Conservation (phyloP, 2,329 filamentous ascomycete genomes). For the Neospermospora avenae region DNA sequence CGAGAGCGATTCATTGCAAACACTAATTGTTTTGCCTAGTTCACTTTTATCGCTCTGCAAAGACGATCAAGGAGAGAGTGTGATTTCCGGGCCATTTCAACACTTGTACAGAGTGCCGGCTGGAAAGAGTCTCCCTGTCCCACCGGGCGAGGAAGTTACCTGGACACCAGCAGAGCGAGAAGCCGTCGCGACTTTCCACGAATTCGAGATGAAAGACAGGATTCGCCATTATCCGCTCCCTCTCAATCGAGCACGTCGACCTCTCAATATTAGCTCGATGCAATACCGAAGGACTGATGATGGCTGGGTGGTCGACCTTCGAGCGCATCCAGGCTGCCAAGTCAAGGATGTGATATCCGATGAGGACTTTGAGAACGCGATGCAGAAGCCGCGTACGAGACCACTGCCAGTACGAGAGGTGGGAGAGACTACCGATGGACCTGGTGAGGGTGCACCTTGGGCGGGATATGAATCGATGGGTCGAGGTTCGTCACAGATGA, state of each 20-base stretch:
- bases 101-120: neutral
- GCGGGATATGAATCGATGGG: neutral
- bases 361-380: neutral
- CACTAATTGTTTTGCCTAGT: too few relatives aligned
- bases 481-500: neutral
- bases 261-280: neutral
- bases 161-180: neutral
- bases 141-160: neutral
- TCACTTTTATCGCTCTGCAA: neutral
- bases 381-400: neutral
- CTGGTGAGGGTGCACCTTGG: neutral
- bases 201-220: neutral
- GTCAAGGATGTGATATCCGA: neutral
- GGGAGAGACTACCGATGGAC: neutral
- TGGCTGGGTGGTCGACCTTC: neutral
- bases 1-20: too few relatives aligned
- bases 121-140: neutral
- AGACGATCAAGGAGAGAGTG: neutral
- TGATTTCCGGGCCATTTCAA: neutral
- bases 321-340: neutral
- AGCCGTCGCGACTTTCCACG: neutral
- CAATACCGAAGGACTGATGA: neutral
- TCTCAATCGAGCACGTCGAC: neutral
- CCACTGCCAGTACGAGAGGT: neutral
- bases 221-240: neutral